Percentiles rank a stretch among this genome's conserved stretches.
Evolutionary conservation across 306 rosid genomes (phyloP).

Genomic region (Cucumis melo): DNA sequence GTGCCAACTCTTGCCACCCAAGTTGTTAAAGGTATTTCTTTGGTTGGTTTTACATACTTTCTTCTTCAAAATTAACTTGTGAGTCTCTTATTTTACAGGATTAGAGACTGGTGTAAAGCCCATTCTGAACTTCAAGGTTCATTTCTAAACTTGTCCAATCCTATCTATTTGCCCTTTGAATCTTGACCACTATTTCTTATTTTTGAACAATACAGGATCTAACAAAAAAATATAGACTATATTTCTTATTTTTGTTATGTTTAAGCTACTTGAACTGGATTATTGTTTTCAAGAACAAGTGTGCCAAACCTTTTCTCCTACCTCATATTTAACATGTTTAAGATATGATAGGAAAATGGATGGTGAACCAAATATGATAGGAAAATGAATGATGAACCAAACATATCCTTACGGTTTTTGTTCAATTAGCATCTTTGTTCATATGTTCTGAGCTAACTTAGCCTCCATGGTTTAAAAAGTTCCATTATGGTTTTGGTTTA

Average conservation of each 20-base stretch:
- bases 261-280: not conserved
- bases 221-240: not conserved
- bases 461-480: not conserved
- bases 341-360: not conserved
- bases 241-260: not conserved
- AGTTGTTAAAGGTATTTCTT: slow-evolving; percentile 53
- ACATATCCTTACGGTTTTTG: not conserved
- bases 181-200: not conserved
- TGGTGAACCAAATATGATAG: not conserved
- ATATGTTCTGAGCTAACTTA: not conserved
- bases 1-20: slow-evolving; percentile 78
- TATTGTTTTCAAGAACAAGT: not conserved
- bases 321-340: not conserved
- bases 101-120: slow-evolving; percentile 47
- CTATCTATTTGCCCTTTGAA: not conserved
- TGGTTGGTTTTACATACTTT: not conserved
- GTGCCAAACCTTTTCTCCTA: not conserved
- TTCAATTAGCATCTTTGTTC: not conserved
- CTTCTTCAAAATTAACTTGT: not conserved
- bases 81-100: slow-evolving; percentile 29
- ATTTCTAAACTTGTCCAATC: slow-evolving; percentile 2
- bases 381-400: not conserved
- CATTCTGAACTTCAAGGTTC: slow-evolving; percentile 62
- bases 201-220: not conserved
- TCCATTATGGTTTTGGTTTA: not conserved